Conservation (phyloP, 2,329 filamentous ascomycete species). For the Fusarium luffae region DNA sequence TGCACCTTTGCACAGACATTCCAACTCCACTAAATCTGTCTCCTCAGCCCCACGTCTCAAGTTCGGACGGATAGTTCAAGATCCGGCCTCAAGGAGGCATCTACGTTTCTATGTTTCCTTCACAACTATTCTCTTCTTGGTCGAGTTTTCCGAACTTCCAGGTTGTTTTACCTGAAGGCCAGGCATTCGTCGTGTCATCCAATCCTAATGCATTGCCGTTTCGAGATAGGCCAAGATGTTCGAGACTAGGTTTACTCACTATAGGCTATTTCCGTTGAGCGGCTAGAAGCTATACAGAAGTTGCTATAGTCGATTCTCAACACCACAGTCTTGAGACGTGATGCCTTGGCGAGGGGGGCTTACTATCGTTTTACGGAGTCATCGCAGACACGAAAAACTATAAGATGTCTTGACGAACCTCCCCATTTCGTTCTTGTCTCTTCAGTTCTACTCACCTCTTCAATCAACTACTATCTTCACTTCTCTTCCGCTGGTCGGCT, state of each 20-base stretch:
- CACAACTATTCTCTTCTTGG: not conserved
- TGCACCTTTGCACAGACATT: not conserved
- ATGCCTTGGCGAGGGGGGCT: constrained; percentile 1
- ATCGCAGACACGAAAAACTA: not conserved
- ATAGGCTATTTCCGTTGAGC: not conserved
- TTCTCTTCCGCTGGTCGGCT: constrained; percentile 27
- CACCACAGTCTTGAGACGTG: not conserved
- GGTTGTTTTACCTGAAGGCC: not conserved
- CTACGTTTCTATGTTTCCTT: not conserved
- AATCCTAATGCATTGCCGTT: not conserved
- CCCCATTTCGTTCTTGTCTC: constrained; percentile 3
- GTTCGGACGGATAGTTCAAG: not conserved
- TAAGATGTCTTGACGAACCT: not conserved
- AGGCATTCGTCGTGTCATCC: not conserved
- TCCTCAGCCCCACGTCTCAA: not conserved
- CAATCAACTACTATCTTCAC: constrained; percentile 5
- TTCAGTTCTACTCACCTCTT: constrained; percentile 13
- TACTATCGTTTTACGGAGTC: constrained; percentile 1
- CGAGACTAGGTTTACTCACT: not conserved
- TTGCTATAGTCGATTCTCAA: not conserved
- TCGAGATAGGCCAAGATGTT: not conserved
- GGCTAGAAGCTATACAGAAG: not conserved
- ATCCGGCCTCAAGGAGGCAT: constrained; percentile 5
- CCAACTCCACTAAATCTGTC: not conserved
- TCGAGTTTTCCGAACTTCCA: not conserved